Conservation (phyloP, 2,329 filamentous ascomycete species). For the Cordyceps cicadae region DNA sequence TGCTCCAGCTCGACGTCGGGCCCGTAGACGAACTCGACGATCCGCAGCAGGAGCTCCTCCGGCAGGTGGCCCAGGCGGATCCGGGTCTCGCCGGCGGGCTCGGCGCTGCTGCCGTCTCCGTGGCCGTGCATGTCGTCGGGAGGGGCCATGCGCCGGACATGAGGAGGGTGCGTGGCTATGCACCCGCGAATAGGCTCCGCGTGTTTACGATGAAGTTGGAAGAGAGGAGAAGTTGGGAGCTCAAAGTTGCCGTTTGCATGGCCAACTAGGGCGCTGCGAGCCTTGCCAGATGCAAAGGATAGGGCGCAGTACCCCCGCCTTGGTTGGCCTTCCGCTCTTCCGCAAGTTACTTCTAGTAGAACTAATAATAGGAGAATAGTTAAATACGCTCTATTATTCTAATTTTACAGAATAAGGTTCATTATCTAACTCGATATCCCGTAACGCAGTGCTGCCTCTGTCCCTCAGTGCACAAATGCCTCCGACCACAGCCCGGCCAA, state of each 20-base stretch:
- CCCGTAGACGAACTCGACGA: neutral
- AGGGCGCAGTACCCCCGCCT: neutral
- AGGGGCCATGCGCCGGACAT: neutral
- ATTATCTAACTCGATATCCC: no score
- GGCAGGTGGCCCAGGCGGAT: neutral
- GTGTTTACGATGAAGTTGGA: neutral
- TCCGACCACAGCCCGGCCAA: no score
- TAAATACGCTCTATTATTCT: no score
- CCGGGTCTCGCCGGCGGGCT: neutral
- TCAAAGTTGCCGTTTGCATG: neutral
- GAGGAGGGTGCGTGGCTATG: neutral
- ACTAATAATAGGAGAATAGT: no score
- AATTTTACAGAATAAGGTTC: no score
- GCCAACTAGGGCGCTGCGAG: neutral
- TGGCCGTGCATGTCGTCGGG: neutral
- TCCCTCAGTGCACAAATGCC: no score
- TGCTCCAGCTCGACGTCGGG: neutral
- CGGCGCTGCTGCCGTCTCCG: neutral
- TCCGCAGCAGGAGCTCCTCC: conserved; percentile 1
- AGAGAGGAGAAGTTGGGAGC: no score
- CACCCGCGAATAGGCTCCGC: neutral
- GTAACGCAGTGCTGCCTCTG: no score
- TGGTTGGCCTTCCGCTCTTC: neutral
- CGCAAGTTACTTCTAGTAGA: no score
- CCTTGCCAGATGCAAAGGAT: neutral